Evolutionary conservation across 2,329 filamentous ascomycete genomes (phyloP), one percentile per base, ranked within the genome.

Genomic region (Pyrenochaeta sp.): DNA sequence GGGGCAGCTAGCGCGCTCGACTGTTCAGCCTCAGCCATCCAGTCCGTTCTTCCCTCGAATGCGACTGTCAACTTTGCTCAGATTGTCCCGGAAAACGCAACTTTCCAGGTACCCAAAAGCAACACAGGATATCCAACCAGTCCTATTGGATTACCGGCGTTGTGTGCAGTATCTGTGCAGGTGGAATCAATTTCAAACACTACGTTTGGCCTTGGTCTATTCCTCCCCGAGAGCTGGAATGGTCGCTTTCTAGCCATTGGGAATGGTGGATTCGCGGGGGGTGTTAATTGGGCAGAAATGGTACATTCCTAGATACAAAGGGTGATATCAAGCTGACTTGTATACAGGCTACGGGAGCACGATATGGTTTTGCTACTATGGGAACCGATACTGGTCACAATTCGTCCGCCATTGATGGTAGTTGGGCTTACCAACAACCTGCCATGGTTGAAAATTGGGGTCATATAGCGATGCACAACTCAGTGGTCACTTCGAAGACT

Each of bases 201-300:
- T 1, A 72, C 67, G 0, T 73, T 61, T 51, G 68, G 63, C n/a
- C 69, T 73, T 36, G 71, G 70, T 0, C 57, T 74, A 4, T 72
- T 72, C 43, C 52, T 73, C 9, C 71, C 69, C 1, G 62, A 72
- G 11, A 45, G 55, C 7, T 74, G 72, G 72, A 74, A 73, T 42
- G 49, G 51, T 9, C 51, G 68, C 23, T 67, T 73, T 34, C 56
- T 62, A 6, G 70, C 72, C 0, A 68, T 74, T 10, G 76, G 77
- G 3, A 77, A 77, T 58, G 74, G 74, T 21, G 76, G 75, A 0
- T 77, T 75, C 53, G 70, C 66, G 4, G 76, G 76, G 23, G 75
- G 76, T 9, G 73, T 79, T 41, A 77, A 77, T 42, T 78, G 72
- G 67, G 63, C 71, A 3, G 77, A 78, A 44, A 79, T 80, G 76